Conservation (phyloP, 23 red algal genomes). For the Gracilaria caudata region DNA sequence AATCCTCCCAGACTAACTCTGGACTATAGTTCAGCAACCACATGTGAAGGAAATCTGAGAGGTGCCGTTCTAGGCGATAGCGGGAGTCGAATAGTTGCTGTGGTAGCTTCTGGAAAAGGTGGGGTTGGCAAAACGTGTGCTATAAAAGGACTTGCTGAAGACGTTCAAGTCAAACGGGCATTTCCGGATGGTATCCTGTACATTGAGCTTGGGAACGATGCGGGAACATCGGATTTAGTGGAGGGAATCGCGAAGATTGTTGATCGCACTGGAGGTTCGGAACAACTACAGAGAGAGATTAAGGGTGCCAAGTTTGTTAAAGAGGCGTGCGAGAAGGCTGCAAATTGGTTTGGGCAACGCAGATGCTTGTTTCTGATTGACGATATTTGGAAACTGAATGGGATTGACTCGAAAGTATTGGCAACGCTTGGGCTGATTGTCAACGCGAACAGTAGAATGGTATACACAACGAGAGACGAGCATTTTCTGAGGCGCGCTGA, state of each 20-base stretch:
- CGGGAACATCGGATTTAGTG: background rate
- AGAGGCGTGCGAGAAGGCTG: background rate
- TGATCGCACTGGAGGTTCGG: slow-evolving; percentile 1
- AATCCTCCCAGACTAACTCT: slow-evolving; percentile 15
- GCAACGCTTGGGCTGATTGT: background rate
- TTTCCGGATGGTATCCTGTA: slow-evolving; percentile 32
- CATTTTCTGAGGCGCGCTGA: background rate
- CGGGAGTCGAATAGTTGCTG: slow-evolving; percentile 10
- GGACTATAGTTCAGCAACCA: background rate
- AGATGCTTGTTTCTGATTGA: slow-evolving; percentile 24
- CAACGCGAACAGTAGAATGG: slow-evolving; percentile 8
- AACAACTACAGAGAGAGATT: background rate
- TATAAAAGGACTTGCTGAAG: background rate
- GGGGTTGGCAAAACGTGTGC: slow-evolving; percentile 17
- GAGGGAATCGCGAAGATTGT: slow-evolving; percentile 12
- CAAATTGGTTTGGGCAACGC: slow-evolving; percentile 5
- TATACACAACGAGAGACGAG: background rate
- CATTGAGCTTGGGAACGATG: slow-evolving; percentile 13
- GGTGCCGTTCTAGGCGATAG: background rate
- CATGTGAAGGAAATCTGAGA: slow-evolving; percentile 10
- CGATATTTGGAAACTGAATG: slow-evolving; percentile 9
- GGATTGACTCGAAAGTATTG: slow-evolving; percentile 9
- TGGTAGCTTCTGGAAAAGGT: slow-evolving; percentile 13
- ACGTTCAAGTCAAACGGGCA: background rate
- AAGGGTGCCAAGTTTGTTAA: background rate